These are phyloP conservation scores for Phyllosticta paracitricarpa DNA, from an alignment of 2,329 filamentous ascomycete species.

Conservation along the genomic window DNA sequence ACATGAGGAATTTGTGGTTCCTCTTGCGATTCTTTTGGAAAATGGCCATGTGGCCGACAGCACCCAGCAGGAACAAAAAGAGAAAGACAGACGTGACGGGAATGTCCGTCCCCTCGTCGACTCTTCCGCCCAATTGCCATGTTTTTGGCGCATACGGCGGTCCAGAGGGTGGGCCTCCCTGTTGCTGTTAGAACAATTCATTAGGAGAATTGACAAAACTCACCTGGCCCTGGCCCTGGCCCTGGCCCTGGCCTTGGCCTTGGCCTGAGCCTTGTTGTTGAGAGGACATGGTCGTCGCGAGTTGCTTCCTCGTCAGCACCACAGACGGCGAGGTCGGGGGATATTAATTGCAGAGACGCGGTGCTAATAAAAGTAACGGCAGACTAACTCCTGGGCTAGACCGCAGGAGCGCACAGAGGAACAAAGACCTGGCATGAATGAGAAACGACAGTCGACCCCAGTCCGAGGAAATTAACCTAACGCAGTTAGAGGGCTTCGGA, in stretches of 20 bases:
- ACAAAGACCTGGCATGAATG: background rate
- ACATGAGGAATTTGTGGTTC: slow-evolving; percentile 34
- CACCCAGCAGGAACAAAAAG: slow-evolving; percentile 30
- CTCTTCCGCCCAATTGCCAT: slow-evolving; percentile 29
- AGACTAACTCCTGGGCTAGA: background rate
- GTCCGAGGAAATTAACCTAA: background rate
- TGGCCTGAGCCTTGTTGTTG: background rate
- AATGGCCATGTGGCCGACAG: slow-evolving; percentile 31
- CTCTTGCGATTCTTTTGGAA: slow-evolving; percentile 28
- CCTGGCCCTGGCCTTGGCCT: background rate
- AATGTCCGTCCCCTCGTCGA: slow-evolving; percentile 28
- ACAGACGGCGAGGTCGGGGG: background rate
- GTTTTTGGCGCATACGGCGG: slow-evolving; percentile 21
- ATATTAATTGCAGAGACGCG: background rate
- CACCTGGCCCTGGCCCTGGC: background rate
- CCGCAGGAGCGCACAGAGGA: background rate
- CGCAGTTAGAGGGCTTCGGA: background rate
- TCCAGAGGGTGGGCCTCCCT: background rate
- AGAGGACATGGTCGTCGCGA: slow-evolving; percentile 1
- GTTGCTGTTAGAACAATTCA: background rate
- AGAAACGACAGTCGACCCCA: background rate
- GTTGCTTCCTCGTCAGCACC: background rate
- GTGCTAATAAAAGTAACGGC: background rate
- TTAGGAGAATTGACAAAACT: background rate
- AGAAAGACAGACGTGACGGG: slow-evolving; percentile 33